These are phyloP conservation scores for Amanita polypyramis DNA, from an alignment of 768 basidiomycete species.

Conservation along the genomic window DNA sequence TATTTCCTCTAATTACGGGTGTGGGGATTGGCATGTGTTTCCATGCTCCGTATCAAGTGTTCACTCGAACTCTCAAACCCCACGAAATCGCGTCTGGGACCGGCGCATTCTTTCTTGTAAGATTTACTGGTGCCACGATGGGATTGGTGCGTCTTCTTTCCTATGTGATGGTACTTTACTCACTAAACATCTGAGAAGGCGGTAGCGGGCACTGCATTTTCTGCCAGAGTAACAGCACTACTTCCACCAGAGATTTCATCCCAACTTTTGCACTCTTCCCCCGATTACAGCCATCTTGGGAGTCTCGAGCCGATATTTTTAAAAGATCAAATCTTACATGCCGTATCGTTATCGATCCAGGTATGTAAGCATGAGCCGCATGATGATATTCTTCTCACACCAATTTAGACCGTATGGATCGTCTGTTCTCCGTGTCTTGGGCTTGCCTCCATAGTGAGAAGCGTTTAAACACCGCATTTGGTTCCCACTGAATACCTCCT, in stretches of 20 bases:
- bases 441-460: conserved; percentile 46
- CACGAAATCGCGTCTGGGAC: conserved; percentile 69
- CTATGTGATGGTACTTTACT: not conserved
- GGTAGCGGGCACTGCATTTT: conserved; percentile 66
- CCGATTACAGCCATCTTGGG: conserved; percentile 44
- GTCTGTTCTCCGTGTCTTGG: conserved; percentile 63
- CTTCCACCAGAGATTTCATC: conserved; percentile 39
- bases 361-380: conserved; percentile 23
- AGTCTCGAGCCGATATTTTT: conserved; percentile 35
- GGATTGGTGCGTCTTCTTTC: conserved; percentile 47
- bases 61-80: conserved; percentile 53
- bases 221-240: conserved; percentile 35
- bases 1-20: conserved; percentile 65
- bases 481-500: conserved; percentile 6
- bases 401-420: conserved; percentile 55
- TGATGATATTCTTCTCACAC: conserved; percentile 5
- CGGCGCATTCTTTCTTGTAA: conserved; percentile 78
- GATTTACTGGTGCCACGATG: conserved; percentile 78
- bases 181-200: conserved; percentile 34
- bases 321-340: conserved; percentile 35
- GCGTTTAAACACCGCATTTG: not conserved
- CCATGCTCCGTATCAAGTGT: conserved; percentile 78
- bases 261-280: conserved; percentile 30
- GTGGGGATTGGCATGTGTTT: conserved; percentile 77
- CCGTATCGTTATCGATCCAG: conserved; percentile 54